phyloP scores from a whole-genome alignment of 2,329 filamentous ascomycete genomes.

The Zasmidium cellare region DNA sequence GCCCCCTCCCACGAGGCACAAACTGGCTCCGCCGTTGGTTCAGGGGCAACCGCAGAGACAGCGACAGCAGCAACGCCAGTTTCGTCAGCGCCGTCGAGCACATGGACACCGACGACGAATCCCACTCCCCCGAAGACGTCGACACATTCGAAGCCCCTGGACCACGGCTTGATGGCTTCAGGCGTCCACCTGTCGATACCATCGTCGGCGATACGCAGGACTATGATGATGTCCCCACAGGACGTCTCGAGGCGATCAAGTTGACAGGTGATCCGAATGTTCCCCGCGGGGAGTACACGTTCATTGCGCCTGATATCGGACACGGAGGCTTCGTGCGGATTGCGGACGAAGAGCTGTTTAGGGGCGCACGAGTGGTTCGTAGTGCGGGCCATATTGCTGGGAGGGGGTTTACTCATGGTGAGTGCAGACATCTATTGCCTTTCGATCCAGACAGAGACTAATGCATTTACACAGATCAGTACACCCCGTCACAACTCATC shows the following conservation, averaged over 20 bases:
- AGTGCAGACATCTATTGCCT: conserved; percentile 37
- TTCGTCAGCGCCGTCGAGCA: conserved; percentile 19
- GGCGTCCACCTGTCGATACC: background rate
- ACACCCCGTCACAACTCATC: conserved; percentile 73
- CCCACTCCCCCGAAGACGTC: too few relatives aligned
- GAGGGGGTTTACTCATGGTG: conserved; percentile 70
- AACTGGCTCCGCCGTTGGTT: conserved; percentile 34
- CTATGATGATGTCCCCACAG: conserved; percentile 52
- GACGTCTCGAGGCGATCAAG: conserved; percentile 80
- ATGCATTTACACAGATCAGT: conserved; percentile 65
- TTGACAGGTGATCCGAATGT: conserved; percentile 90
- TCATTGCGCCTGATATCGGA: conserved; percentile 76
- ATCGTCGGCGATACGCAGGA: background rate
- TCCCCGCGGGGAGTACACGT: conserved; percentile 80
- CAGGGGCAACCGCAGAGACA: conserved; percentile 21
- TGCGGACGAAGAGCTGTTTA: conserved; percentile 67
- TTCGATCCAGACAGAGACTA: background rate
- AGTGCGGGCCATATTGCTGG: conserved; percentile 77
- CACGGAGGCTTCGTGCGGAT: conserved; percentile 63
- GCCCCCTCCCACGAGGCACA: conserved; percentile 41
- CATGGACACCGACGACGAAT: too few relatives aligned
- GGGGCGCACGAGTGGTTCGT: conserved; percentile 70
- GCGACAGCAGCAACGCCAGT: conserved; percentile 22
- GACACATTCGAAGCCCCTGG: background rate
- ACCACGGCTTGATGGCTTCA: background rate